phyloP scores from a whole-genome alignment of 257 asterid species.

The Solanum gracilifrons region DNA sequence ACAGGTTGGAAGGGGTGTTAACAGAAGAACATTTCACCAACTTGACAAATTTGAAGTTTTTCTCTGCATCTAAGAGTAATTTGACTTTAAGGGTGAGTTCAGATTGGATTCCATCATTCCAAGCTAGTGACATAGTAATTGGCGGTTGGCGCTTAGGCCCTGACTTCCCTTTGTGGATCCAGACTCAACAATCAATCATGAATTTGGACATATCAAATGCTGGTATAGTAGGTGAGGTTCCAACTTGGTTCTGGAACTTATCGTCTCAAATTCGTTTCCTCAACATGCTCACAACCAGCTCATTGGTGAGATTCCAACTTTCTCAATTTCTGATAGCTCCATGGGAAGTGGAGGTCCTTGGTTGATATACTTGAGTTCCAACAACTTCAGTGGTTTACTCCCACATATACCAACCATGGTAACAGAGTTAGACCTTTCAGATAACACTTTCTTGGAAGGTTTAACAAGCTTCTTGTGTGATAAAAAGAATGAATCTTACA shows the following conservation, averaged over 20 bases:
- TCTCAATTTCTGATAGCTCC: neutral
- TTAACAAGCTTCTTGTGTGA: slow-evolving; percentile 9
- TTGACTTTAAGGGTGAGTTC: slow-evolving; percentile 11
- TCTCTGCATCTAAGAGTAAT: slow-evolving; percentile 5
- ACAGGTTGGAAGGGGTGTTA: slow-evolving; percentile 23
- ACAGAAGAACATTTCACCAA: slow-evolving; percentile 15
- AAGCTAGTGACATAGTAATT: neutral
- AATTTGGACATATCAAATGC: neutral
- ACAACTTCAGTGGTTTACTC: slow-evolving; percentile 19
- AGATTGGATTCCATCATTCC: neutral
- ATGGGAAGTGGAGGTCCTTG: slow-evolving; percentile 2
- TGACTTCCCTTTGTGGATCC: neutral
- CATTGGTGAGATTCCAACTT: neutral
- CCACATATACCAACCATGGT: neutral
- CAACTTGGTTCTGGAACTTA: slow-evolving; percentile 3
- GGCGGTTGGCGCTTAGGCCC: neutral
- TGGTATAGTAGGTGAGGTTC: neutral
- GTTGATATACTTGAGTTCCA: slow-evolving; percentile 8
- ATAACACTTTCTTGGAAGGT: slow-evolving; percentile 10
- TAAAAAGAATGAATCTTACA: neutral
- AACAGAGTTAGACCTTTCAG: slow-evolving; percentile 13
- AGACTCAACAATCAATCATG: neutral
- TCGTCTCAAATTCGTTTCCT: neutral
- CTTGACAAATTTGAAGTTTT: neutral
- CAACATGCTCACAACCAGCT: neutral